A percentile compares a stretch with the other conserved stretches of the same genome.
Conservation (phyloP, 805 yeast genomes). For the Myxozyma kluyveri region DNA sequence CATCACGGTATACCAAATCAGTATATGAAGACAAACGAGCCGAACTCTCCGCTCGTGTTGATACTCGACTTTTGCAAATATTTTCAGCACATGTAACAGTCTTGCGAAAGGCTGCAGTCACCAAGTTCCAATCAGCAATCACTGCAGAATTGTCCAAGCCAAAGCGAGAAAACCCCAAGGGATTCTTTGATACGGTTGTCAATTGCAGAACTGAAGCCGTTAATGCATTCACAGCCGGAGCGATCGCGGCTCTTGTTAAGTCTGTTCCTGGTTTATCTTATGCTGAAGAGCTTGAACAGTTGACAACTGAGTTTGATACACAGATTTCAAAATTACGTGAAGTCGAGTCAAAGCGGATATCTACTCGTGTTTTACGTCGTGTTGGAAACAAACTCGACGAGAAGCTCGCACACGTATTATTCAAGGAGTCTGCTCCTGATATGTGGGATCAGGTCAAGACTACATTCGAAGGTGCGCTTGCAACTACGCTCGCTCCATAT, state of each 20-base stretch:
- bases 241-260: slow-evolving; percentile 40
- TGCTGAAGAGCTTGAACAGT: slow-evolving; percentile 39
- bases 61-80: slow-evolving; percentile 46
- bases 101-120: slow-evolving; percentile 40
- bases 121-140: slow-evolving; percentile 30
- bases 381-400: slow-evolving; percentile 26
- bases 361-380: slow-evolving; percentile 26
- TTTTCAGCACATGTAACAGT: slow-evolving; percentile 45
- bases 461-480: slow-evolving; percentile 39
- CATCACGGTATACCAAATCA: slow-evolving; percentile 65
- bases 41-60: slow-evolving; percentile 50
- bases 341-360: slow-evolving; percentile 46
- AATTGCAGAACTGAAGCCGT: slow-evolving; percentile 23
- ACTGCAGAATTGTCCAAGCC: slow-evolving; percentile 22
- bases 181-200: not conserved
- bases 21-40: slow-evolving; percentile 66
- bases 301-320: slow-evolving; percentile 37
- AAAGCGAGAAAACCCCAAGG: not conserved
- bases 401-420: slow-evolving; percentile 12
- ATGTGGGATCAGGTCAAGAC: slow-evolving; percentile 61
- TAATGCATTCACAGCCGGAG: slow-evolving; percentile 37
- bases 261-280: slow-evolving; percentile 37
- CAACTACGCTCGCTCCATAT: slow-evolving; percentile 25
- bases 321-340: slow-evolving; percentile 38
- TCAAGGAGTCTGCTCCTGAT: slow-evolving; percentile 31